These are phyloP conservation scores for Alternaria rosae DNA, from an alignment of 2,329 filamentous ascomycete genomes.

Conservation along the genomic window DNA sequence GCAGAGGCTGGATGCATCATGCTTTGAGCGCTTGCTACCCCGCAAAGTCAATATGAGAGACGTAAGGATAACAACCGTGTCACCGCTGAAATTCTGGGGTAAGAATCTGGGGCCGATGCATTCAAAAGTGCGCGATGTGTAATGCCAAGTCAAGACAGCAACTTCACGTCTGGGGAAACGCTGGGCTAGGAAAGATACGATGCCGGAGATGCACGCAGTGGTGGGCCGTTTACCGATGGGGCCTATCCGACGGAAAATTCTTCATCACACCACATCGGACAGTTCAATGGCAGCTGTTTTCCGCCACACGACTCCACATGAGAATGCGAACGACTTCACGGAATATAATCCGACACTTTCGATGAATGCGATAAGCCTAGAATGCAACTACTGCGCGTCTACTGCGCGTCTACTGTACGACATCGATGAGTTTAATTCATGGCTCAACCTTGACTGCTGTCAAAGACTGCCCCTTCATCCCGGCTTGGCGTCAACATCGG, in stretches of 20 bases:
- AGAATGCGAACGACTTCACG: background rate
- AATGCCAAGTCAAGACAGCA: conserved; percentile 11
- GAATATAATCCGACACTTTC: background rate
- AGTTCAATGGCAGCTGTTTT: background rate
- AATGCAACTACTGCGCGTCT: background rate
- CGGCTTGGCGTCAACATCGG: background rate
- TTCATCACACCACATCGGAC: background rate
- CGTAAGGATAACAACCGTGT: background rate
- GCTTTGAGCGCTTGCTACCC: background rate
- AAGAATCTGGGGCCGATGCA: conserved; percentile 8
- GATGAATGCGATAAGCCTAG: background rate
- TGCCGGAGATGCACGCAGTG: background rate
- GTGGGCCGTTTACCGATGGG: background rate
- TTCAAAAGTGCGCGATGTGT: conserved; percentile 10
- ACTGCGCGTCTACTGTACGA: background rate
- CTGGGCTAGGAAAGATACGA: background rate
- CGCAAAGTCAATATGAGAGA: background rate
- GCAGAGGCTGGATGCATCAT: background rate
- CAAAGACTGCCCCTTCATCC: background rate
- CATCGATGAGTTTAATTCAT: background rate
- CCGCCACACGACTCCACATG: background rate
- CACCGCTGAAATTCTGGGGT: conserved; percentile 9
- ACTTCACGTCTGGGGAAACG: background rate
- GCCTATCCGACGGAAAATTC: conserved; percentile 12
- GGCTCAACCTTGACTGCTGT: background rate